Conservation (phyloP, 2,329 filamentous ascomycete genomes). For the Chaetomium strumarium region DNA sequence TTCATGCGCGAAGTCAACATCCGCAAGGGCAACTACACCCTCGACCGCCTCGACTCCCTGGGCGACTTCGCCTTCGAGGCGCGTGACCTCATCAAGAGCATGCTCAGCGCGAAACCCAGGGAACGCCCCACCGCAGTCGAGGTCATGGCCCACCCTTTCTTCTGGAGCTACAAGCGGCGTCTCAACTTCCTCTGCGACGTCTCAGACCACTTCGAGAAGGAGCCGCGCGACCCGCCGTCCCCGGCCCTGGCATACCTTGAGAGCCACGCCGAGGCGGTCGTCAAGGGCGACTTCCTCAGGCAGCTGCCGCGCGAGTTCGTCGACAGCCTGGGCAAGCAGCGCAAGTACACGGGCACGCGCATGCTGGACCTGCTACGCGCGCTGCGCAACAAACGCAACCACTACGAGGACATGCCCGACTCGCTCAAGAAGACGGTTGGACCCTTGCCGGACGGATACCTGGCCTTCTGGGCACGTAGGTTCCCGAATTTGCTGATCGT, state of each 20-base stretch:
- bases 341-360: conserved; percentile 82
- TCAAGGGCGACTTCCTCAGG: conserved; percentile 70
- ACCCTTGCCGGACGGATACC: conserved; percentile 69
- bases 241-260: conserved; percentile 57
- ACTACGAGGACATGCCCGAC: conserved; percentile 94
- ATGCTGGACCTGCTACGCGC: conserved; percentile 85
- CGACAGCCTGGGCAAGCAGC: conserved; percentile 84
- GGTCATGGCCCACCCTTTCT: conserved; percentile 91
- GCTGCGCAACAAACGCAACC: conserved; percentile 91
- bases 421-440: conserved; percentile 66
- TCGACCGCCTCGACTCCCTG: conserved; percentile 65
- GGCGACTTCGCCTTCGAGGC: conserved; percentile 84
- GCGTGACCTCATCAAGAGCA: conserved; percentile 75
- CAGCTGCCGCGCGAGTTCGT: conserved; percentile 74
- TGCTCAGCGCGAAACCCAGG: conserved; percentile 57
- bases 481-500: conserved; percentile 75
- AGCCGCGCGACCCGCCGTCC: conserved; percentile 77
- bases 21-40: conserved; percentile 75
- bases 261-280: conserved; percentile 45
- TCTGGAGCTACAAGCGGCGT: conserved; percentile 85
- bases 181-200: conserved; percentile 92
- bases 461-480: conserved; percentile 72
- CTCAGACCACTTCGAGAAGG: conserved; percentile 93
- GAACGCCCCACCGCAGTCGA: conserved; percentile 64
- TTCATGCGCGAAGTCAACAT: conserved; percentile 98